phyloP scores from a whole-genome alignment of 495 filamentous ascomycete genomes.

The Monascus purpureus region DNA sequence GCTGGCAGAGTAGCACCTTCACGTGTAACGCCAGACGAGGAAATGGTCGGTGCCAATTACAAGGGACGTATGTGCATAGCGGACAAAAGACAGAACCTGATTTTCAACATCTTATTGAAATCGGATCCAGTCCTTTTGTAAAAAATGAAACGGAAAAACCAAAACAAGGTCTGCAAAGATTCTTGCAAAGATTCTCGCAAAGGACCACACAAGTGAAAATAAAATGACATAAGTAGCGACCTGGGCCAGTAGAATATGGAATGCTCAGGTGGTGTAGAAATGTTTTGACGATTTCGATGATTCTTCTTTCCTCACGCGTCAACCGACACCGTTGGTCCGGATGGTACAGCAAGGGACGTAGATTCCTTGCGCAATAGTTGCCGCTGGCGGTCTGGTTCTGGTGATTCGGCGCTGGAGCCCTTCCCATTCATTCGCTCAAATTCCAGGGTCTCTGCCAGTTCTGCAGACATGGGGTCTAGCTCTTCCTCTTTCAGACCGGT shows the following conservation, averaged over 20 bases:
- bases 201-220: conserved; percentile 22
- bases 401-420: conserved; percentile 13
- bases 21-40: conserved; percentile 7
- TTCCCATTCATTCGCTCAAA: conserved; percentile 32
- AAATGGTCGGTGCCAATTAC: neutral
- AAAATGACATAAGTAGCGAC: conserved; percentile 29
- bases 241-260: conserved; percentile 10
- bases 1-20: conserved; percentile 8
- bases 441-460: conserved; percentile 31
- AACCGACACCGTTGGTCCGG: conserved; percentile 18
- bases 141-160: too few relatives aligned
- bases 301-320: conserved; percentile 23
- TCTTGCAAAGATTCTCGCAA: too few relatives aligned
- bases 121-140: neutral
- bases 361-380: conserved; percentile 12
- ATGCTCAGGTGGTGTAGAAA: too few relatives aligned
- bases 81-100: neutral
- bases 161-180: too few relatives aligned
- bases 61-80: conserved; percentile 2
- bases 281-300: too few relatives aligned
- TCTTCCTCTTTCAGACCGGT: conserved; percentile 37
- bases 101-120: neutral
- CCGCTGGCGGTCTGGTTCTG: conserved; percentile 12
- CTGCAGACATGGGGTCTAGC: conserved; percentile 33
- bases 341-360: conserved; percentile 10